Evolutionary conservation across 2,329 filamentous ascomycete species (phyloP).

Genomic region (Diplocarpon rosae): DNA sequence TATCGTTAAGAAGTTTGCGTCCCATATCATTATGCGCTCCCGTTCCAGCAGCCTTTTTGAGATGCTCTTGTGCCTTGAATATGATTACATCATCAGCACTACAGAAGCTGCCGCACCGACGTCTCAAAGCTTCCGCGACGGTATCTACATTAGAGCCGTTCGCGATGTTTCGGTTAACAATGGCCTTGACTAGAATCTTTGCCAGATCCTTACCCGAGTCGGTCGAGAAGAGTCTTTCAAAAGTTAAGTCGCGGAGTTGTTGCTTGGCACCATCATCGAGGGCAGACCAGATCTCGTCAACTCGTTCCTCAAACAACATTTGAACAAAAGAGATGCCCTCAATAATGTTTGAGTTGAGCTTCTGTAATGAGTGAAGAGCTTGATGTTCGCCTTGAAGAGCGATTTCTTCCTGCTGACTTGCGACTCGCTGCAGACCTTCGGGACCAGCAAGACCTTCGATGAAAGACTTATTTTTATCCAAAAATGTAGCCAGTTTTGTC

Average conservation of each 20-base stretch:
- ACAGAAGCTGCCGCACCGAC: conserved; percentile 93
- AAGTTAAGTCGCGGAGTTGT: conserved; percentile 67
- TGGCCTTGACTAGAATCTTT: conserved; percentile 90
- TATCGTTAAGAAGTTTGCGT: conserved; percentile 76
- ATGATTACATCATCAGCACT: conserved; percentile 94
- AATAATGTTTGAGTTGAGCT: conserved; percentile 79
- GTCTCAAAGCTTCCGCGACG: conserved; percentile 83
- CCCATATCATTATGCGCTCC: conserved; percentile 64
- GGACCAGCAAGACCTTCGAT: conserved; percentile 93
- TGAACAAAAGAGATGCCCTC: conserved; percentile 95
- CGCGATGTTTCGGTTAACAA: conserved; percentile 95
- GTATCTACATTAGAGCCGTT: conserved; percentile 96
- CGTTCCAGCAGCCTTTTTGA: conserved; percentile 79
- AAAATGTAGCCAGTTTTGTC: conserved; percentile 67
- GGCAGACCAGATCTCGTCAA: conserved; percentile 74
- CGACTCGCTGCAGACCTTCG: conserved; percentile 66
- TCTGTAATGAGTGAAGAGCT: conserved; percentile 74
- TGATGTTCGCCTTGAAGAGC: conserved; percentile 91
- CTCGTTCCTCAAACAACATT: conserved; percentile 86
- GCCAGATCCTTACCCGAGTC: conserved; percentile 75
- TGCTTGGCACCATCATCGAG: conserved; percentile 61
- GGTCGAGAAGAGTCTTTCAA: conserved; percentile 76
- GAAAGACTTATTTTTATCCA: conserved; percentile 76
- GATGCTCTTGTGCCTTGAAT: conserved; percentile 93
- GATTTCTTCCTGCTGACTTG: conserved; percentile 80